Percentiles rank a stretch among this genome's conserved stretches.
These are phyloP conservation scores for Sophora flavescens DNA, from an alignment of 306 rosid species.

Conservation along the genomic window DNA sequence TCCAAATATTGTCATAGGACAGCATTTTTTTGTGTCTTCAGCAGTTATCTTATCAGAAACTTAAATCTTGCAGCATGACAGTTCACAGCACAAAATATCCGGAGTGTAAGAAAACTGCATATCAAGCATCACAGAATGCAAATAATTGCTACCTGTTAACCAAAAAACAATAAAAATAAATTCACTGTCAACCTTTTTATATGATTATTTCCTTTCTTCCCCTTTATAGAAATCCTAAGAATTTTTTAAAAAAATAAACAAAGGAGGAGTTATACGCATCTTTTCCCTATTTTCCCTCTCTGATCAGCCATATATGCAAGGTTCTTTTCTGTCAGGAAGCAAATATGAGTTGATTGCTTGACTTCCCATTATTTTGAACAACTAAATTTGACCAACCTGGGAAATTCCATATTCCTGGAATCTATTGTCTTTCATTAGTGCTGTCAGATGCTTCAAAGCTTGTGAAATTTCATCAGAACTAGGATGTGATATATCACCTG, in stretches of 20 bases:
- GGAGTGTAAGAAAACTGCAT: background rate
- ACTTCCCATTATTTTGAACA: slow-evolving; percentile 21
- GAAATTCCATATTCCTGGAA: slow-evolving; percentile 39
- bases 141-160: slow-evolving; percentile 6
- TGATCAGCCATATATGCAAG: background rate
- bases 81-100: slow-evolving; percentile 23
- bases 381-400: slow-evolving; percentile 37
- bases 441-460: slow-evolving; percentile 56
- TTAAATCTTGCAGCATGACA: background rate
- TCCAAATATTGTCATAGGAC: background rate
- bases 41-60: background rate
- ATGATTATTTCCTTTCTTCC: background rate
- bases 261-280: background rate
- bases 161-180: background rate
- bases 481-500: slow-evolving; percentile 63
- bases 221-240: slow-evolving; percentile 17
- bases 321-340: slow-evolving; percentile 32
- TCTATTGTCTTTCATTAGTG: slow-evolving; percentile 58
- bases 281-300: background rate
- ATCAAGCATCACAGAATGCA: slow-evolving; percentile 29
- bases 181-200: slow-evolving; percentile 27
- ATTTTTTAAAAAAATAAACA: slow-evolving; percentile 19
- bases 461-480: slow-evolving; percentile 55
- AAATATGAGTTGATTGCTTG: slow-evolving; percentile 18
- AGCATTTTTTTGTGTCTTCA: background rate